Evolutionary conservation across 768 basidiomycete genomes (phyloP).

Genomic region (Leucogyrophana mollusca): DNA sequence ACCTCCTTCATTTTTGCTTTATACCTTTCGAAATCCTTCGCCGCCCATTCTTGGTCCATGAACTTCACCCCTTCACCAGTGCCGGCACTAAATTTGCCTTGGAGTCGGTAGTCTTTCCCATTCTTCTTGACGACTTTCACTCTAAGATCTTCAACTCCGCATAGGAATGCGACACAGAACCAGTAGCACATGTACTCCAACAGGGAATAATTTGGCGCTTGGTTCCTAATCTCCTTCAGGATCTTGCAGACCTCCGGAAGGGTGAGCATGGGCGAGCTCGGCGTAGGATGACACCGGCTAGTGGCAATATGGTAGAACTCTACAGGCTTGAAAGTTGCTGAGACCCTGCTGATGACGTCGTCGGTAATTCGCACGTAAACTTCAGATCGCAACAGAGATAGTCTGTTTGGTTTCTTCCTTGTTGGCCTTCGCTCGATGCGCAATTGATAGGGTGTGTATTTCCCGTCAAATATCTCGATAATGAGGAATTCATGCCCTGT

Average conservation of each 20-base stretch:
- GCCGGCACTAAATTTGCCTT: background rate
- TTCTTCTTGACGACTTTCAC: background rate
- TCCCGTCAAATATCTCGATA: slow-evolving; percentile 1
- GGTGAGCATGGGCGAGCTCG: background rate
- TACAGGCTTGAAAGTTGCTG: background rate
- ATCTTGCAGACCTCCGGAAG: slow-evolving; percentile 1
- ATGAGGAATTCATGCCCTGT: slow-evolving; percentile 9
- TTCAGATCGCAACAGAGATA: background rate
- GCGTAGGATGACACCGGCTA: slow-evolving; percentile 1
- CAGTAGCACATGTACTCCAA: slow-evolving; percentile 7
- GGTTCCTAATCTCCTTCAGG: background rate
- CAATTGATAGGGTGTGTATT: background rate
- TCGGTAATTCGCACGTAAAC: background rate
- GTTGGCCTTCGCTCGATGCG: slow-evolving; percentile 5
- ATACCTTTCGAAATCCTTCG: background rate
- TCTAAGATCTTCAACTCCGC: background rate
- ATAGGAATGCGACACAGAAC: slow-evolving; percentile 5
- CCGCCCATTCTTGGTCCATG: background rate
- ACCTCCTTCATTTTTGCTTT: background rate
- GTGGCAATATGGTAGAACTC: background rate
- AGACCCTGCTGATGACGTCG: slow-evolving; percentile 2
- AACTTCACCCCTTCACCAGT: background rate
- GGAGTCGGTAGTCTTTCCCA: background rate
- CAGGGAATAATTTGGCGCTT: slow-evolving; percentile 1
- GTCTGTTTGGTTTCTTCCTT: background rate